Evolutionary conservation across 2,329 filamentous ascomycete genomes (phyloP).

Genomic region (Colletotrichum acutatum): DNA sequence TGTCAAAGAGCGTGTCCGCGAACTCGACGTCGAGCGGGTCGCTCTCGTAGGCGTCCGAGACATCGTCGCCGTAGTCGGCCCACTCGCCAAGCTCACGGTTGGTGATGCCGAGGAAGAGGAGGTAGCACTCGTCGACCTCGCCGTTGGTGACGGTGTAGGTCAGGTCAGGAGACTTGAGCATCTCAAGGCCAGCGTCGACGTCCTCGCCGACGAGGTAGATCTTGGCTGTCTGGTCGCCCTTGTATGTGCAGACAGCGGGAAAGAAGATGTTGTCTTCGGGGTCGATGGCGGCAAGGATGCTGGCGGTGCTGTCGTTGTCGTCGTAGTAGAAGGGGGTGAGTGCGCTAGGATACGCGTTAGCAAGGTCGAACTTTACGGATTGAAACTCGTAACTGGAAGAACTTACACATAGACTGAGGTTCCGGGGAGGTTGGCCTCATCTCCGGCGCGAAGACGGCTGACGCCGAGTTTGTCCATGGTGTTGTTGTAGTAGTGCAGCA

Average conservation of each 20-base stretch:
- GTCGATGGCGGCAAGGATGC: neutral
- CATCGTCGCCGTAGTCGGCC: neutral
- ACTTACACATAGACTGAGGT: neutral
- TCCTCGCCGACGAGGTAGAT: neutral
- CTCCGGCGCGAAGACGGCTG: neutral
- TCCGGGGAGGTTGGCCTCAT: neutral
- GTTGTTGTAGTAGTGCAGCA: conserved; percentile 11
- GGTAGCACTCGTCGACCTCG: neutral
- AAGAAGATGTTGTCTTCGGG: neutral
- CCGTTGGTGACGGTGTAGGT: neutral
- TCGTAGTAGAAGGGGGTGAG: neutral
- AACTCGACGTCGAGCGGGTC: neutral
- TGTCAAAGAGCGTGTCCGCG: neutral
- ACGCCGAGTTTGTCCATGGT: conserved; percentile 7
- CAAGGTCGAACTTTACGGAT: neutral
- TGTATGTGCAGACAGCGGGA: neutral
- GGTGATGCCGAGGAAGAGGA: neutral
- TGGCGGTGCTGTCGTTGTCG: neutral
- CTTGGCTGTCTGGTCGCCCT: neutral
- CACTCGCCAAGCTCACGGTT: neutral
- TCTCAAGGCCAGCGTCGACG: neutral
- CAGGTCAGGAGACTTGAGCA: neutral
- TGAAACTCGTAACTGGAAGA: neutral
- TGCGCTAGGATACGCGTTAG: neutral
- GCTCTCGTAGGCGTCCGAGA: neutral